Evolutionary conservation across 352 stramenopile species (phyloP).

Genomic region (Phytophthora boehmeriae): DNA sequence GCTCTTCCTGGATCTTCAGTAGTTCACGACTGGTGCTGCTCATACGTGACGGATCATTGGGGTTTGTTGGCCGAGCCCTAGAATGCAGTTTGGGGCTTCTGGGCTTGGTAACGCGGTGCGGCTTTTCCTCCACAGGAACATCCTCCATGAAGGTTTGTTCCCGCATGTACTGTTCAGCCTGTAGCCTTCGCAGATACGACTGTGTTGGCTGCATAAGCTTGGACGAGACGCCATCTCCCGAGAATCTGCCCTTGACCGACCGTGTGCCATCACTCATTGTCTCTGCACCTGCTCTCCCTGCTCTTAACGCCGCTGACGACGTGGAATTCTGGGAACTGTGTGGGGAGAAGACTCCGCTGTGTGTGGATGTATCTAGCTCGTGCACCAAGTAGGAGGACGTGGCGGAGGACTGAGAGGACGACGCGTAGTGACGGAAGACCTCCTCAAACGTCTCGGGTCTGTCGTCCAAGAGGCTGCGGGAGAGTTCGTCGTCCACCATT

Average conservation of each 20-base stretch:
- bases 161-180: conserved; percentile 66
- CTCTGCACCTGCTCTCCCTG: background rate
- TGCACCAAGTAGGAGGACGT: conserved; percentile 51
- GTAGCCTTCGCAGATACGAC: conserved; percentile 60
- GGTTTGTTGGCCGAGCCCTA: conserved; percentile 33
- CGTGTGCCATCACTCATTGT: background rate
- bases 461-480: conserved; percentile 43
- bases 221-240: conserved; percentile 36
- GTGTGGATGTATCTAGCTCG: conserved; percentile 43
- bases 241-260: conserved; percentile 15
- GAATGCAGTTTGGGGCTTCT: conserved; percentile 59
- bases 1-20: conserved; percentile 79
- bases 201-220: conserved; percentile 75
- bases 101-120: conserved; percentile 54
- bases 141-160: conserved; percentile 50
- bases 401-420: conserved; percentile 53
- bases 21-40: conserved; percentile 82
- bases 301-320: conserved; percentile 17
- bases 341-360: conserved; percentile 36
- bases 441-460: conserved; percentile 58
- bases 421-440: conserved; percentile 62
- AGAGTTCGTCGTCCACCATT: conserved; percentile 27
- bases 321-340: conserved; percentile 34
- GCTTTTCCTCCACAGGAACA: conserved; percentile 48
- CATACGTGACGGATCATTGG: conserved; percentile 57